These are phyloP conservation scores for Calonectria montana DNA, from an alignment of 2,329 filamentous ascomycete species.

Conservation along the genomic window DNA sequence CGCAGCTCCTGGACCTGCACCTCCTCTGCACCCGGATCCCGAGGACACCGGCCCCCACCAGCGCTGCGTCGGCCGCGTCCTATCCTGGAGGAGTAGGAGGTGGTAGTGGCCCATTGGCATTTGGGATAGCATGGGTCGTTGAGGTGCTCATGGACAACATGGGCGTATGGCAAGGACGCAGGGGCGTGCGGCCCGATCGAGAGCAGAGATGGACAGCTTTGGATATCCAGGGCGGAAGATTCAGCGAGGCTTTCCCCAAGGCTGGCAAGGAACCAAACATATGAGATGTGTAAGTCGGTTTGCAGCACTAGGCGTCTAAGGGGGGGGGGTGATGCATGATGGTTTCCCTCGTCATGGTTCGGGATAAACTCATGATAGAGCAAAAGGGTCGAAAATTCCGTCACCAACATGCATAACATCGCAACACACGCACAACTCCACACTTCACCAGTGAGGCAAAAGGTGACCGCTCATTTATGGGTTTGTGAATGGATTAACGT, in stretches of 20 bases:
- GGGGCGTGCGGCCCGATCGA: conserved; percentile 46
- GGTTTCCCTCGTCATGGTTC: neutral
- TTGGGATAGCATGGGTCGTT: conserved; percentile 55
- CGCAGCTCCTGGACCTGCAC: conserved; percentile 66
- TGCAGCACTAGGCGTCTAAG: conserved; percentile 21
- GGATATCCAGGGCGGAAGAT: conserved; percentile 51
- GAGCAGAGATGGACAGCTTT: conserved; percentile 68
- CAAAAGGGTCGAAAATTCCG: neutral
- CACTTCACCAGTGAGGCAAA: neutral
- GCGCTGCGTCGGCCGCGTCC: conserved; percentile 31
- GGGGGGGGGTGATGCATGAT: neutral
- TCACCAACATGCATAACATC: neutral
- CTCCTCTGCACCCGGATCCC: conserved; percentile 62
- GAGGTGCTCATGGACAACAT: conserved; percentile 65
- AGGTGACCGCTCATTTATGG: conserved; percentile 26
- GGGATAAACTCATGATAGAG: neutral
- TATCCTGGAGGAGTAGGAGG: conserved; percentile 3
- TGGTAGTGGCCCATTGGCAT: conserved; percentile 15
- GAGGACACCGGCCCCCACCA: conserved; percentile 53
- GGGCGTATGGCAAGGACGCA: conserved; percentile 55
- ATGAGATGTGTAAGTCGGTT: conserved; percentile 22
- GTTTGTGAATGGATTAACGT: conserved; percentile 32
- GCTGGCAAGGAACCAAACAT: neutral
- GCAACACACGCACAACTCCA: neutral
- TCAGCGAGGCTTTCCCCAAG: conserved; percentile 54